Conservation (phyloP, 495 filamentous ascomycete genomes). For the Jackrogersella minutella region DNA sequence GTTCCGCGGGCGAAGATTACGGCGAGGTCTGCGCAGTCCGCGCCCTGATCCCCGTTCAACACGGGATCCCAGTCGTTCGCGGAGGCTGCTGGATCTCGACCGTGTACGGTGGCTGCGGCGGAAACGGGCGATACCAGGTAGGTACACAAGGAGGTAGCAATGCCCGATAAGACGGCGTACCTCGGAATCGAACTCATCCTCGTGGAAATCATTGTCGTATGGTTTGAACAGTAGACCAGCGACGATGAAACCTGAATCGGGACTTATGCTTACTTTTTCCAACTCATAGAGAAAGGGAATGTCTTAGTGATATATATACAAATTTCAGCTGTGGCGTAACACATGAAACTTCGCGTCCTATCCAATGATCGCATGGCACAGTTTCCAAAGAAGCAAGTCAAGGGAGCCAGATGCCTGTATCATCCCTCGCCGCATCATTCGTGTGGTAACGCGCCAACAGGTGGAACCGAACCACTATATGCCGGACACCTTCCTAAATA, state of each 20-base stretch:
- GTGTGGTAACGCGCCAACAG: neutral
- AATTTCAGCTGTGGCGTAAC: neutral
- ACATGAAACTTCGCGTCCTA: slow-evolving; percentile 14
- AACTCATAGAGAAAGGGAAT: neutral
- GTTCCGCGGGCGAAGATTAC: slow-evolving; percentile 44
- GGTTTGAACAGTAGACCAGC: too few species aligned
- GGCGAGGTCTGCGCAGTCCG: slow-evolving; percentile 35
- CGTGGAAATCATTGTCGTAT: neutral
- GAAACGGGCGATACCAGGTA: neutral
- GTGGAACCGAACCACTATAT: slow-evolving; percentile 1
- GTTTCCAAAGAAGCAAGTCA: slow-evolving; percentile 2
- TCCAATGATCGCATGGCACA: slow-evolving; percentile 16
- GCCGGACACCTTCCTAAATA: slow-evolving; percentile 20
- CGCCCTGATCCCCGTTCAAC: slow-evolving; percentile 7
- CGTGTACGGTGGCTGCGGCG: neutral
- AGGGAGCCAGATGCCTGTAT: slow-evolving; percentile 13
- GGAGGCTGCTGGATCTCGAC: slow-evolving; percentile 26
- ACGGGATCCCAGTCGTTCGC: slow-evolving; percentile 36
- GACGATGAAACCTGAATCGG: neutral
- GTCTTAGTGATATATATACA: neutral
- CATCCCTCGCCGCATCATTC: neutral
- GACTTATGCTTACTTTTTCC: neutral
- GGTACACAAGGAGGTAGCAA: slow-evolving; percentile 3
- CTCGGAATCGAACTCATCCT: neutral
- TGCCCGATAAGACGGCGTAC: slow-evolving; percentile 11